Base-by-base conservation (phyloP, 495 filamentous ascomycete genomes). In the Jackrogersella multiformis region DNA sequence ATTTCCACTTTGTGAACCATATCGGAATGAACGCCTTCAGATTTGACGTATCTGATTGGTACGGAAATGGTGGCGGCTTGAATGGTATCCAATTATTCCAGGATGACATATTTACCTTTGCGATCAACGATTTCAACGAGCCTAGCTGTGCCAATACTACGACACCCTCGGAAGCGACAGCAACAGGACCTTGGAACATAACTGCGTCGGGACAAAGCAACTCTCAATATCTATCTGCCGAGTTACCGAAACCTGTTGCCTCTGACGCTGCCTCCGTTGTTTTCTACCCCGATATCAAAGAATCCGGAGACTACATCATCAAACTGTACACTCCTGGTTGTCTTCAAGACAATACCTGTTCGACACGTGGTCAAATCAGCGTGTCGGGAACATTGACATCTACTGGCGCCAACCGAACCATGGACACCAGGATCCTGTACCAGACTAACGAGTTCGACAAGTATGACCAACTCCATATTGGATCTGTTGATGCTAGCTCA, bases 371-470 rank as follows among this genome's bases (percentile, higher is more conserved):
- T 26, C 84, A 86, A 71, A 86, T 96, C 56, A 90, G 90, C 59
- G 85, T 98, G 62, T 93, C 91, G 4, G 92, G 88, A 4, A 84
- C 83, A 15, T 86, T 93, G 75, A 60, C 69, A n/a, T 81, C 84
- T 1, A 82, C 79, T 28, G 82, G 80, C 30, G 73, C 63, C 13
- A 81, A 84, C 30, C 79, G 77, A 52, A 76, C 69, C 38, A 73
- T 73, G 20, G 75, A 80, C 7, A 78, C 82, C 41, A 76, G 78
- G 56, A 79, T 56, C 77, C 84, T 96, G 10, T 94, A 83, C 73
- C 96, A 99, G 79, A 97, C 93, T 15, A 98, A 98, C 76, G 79
- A 92, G 66, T 92, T 88, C 72, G 92, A 97, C 79, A 99, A 98
- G 77, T 97, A 95, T 66, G 96, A 98, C 71, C 87, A 89, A 56